phyloP scores from a whole-genome alignment of 371 early-diverging fungal species.

The Capniomyces stellatus region DNA sequence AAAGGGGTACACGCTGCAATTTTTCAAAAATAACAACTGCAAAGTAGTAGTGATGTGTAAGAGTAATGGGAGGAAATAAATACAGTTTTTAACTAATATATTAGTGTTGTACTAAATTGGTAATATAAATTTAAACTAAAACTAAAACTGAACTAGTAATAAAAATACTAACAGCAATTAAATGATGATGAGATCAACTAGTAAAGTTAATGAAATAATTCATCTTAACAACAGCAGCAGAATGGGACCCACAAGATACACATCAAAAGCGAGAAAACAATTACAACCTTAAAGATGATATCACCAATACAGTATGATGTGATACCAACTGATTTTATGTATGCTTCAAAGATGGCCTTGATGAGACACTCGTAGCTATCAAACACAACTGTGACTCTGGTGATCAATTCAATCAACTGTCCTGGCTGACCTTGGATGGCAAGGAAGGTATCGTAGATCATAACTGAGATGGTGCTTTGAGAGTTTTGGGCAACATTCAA shows the following conservation, averaged over 20 bases:
- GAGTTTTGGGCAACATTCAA: not conserved
- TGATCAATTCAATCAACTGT: not conserved
- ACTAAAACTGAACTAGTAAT: too few species aligned
- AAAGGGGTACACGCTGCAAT: too few species aligned
- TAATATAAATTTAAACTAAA: too few species aligned
- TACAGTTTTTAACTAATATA: too few species aligned
- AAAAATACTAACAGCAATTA: too few species aligned
- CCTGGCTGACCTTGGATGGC: not conserved
- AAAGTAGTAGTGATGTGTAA: too few species aligned
- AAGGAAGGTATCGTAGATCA: not conserved
- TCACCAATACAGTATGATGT: not conserved
- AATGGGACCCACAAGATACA: not conserved
- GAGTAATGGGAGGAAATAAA: too few species aligned
- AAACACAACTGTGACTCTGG: not conserved
- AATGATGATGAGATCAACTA: too few species aligned
- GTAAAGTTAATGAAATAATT: too few species aligned
- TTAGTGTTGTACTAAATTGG: too few species aligned
- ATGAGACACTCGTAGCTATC: not conserved
- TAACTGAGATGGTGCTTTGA: not conserved
- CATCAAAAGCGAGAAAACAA: not conserved
- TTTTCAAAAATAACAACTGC: too few species aligned
- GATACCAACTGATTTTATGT: not conserved
- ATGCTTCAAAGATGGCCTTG: not conserved
- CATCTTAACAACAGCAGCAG: slow-evolving; percentile 2
- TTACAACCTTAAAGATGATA: not conserved